A percentile compares a stretch with the other conserved stretches of the same genome.
Evolutionary conservation across 1,139 yeast species (phyloP).

Genomic region (Candida glucosophila): DNA sequence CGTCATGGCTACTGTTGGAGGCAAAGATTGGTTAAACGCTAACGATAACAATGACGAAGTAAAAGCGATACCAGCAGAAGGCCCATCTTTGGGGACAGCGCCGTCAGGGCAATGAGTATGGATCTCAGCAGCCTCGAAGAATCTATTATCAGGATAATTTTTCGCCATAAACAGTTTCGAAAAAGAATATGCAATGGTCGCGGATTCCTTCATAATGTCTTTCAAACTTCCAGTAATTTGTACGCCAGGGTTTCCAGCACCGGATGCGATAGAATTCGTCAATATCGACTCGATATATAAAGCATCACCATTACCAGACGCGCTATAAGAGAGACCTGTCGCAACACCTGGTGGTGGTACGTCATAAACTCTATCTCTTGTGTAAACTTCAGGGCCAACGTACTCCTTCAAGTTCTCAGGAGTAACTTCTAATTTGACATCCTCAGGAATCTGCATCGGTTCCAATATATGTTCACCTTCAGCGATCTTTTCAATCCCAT

Average conservation of each 20-base stretch:
- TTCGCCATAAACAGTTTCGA: conserved; percentile 76
- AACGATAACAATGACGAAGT: conserved; percentile 82
- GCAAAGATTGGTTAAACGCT: conserved; percentile 65
- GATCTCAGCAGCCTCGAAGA: conserved; percentile 85
- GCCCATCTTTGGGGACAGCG: conserved; percentile 96
- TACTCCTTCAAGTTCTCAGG: conserved; percentile 68
- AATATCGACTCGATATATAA: conserved; percentile 89
- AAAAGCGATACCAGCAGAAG: conserved; percentile 95
- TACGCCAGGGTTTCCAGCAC: conserved; percentile 43
- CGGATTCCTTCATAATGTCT: conserved; percentile 96
- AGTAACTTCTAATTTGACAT: conserved; percentile 52
- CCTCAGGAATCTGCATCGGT: conserved; percentile 54
- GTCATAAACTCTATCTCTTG: conserved; percentile 75
- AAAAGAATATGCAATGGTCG: conserved; percentile 86
- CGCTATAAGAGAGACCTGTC: conserved; percentile 92
- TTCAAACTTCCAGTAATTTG: conserved; percentile 87
- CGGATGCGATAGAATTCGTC: conserved; percentile 67
- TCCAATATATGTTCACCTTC: conserved; percentile 12
- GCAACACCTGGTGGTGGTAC: conserved; percentile 92
- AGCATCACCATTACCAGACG: conserved; percentile 84
- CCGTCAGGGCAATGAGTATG: conserved; percentile 98
- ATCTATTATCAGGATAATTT: conserved; percentile 73
- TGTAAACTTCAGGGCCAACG: conserved; percentile 88
- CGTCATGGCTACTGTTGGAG: conserved; percentile 88
- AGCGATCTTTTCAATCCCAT: no score